These are phyloP conservation scores for Naegleria fowleri DNA, from an alignment of 208 protist genomes.

Conservation along the genomic window DNA sequence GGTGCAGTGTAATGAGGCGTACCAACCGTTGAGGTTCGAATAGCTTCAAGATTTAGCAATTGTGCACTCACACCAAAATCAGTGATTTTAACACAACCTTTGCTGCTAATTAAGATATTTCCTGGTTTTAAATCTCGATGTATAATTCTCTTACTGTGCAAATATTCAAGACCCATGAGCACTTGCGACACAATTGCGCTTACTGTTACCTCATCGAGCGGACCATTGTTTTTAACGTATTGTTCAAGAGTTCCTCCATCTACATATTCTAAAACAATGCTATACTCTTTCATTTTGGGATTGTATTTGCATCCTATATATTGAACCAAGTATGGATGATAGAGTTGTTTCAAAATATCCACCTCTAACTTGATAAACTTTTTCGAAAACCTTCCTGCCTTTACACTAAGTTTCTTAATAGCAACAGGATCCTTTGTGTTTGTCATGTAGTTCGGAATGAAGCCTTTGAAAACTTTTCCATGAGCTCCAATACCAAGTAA, in stretches of 20 bases:
- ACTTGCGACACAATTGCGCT: not conserved
- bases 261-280: slow-evolving; percentile 11
- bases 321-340: not conserved
- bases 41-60: slow-evolving; percentile 12
- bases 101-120: slow-evolving; percentile 6
- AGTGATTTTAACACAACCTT: slow-evolving; percentile 27
- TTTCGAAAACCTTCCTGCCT: not conserved
- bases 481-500: slow-evolving; percentile 8
- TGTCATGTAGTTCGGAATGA: not conserved
- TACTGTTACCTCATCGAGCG: not conserved
- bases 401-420: not conserved
- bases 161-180: slow-evolving; percentile 12
- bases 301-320: slow-evolving; percentile 24
- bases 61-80: slow-evolving; percentile 32
- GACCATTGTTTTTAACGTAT: not conserved
- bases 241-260: slow-evolving; percentile 20
- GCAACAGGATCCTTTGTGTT: not conserved
- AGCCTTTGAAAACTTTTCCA: slow-evolving; percentile 17
- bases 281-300: slow-evolving; percentile 13
- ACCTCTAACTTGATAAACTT: slow-evolving; percentile 28
- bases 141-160: slow-evolving; percentile 17
- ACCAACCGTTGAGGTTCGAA: not conserved
- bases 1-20: slow-evolving; percentile 18
- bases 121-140: slow-evolving; percentile 30
- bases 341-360: not conserved